Evolutionary conservation across 176 grass and related monocot genomes (phyloP).

Genomic region (Eleusine coracana): DNA sequence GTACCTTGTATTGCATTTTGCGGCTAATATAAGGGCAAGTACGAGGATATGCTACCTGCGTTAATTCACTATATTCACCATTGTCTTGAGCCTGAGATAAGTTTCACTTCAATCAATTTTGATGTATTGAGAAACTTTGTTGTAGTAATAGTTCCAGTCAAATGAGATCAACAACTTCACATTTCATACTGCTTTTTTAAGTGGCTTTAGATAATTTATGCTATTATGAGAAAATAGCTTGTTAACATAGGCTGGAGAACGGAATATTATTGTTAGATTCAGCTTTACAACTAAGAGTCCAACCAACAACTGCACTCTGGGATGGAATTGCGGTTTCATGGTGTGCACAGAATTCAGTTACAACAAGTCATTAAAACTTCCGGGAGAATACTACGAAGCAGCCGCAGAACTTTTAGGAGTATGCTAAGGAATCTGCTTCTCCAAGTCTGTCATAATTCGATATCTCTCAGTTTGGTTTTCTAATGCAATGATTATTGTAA

Average conservation of each 20-base stretch:
- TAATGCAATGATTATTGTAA: constrained; percentile 21
- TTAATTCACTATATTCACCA: too few species aligned
- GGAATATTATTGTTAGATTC: not conserved
- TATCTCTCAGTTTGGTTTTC: constrained; percentile 60
- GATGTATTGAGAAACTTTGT: too few species aligned
- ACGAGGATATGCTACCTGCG: too few species aligned
- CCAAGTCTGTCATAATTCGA: constrained; percentile 56
- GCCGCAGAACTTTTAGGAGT: constrained; percentile 50
- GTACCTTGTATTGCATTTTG: too few species aligned
- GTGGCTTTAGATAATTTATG: not conserved
- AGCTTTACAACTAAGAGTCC: not conserved
- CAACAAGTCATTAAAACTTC: constrained; percentile 66
- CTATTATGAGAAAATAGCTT: not conserved
- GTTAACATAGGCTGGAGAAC: not conserved
- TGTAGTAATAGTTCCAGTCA: too few species aligned
- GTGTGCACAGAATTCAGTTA: constrained; percentile 60
- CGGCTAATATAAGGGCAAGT: too few species aligned
- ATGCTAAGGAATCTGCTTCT: constrained; percentile 28
- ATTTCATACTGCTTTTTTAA: not conserved
- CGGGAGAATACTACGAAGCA: constrained; percentile 62
- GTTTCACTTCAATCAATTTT: too few species aligned
- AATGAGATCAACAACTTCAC: not conserved
- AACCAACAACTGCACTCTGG: not conserved
- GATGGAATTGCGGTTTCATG: constrained; percentile 11
- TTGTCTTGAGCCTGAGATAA: too few species aligned